Base-by-base conservation (phyloP, 164 flowering plant species). In the Berberis thunbergii region DNA sequence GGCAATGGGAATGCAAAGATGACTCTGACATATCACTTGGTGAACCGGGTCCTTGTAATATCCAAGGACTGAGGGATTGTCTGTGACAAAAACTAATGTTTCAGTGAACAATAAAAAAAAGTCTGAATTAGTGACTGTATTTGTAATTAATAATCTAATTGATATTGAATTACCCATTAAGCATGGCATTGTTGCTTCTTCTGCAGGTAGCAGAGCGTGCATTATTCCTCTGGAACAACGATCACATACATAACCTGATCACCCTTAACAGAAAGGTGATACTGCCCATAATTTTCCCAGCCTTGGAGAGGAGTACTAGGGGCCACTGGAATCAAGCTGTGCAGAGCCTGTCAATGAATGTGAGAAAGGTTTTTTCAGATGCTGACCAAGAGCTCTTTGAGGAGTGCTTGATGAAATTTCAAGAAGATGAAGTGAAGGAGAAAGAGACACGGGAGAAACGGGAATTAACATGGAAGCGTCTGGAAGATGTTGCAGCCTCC, bases 261-360 rank as follows among this genome's bases (percentile, higher is more conserved):
- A 81, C 64, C 8, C 79, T 75, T 59, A 87, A 86, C 69, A 76
- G 77, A 1, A 79, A 66, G 60, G 83, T 82, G 40, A 85, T 87
- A 71, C 72, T 87, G 53, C 91, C 94, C 26, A 77, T 85, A 50
- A 74, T 87, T 12, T 79, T 85, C 63, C 87, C 86, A 73, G 82
- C 26, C 26, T 26, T 26, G 26, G 26, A 26, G 26, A 26, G 26
- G 26, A 26, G 26, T 0, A 26, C 26, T 2, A 69, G 75, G 42
- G 61, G 69, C 48, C 95, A 86, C 72, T 87, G 91, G 95, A 87
- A 86, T 64, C 95, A 81, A 70, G 95, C 91, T 57, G 91, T 87
- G 45, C 86, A 81, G 61, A 84, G 91, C 69, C 66, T 87, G 45
- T 81, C 89, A 2, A 54, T 84, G 69, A 87, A 87, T 61, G 95